These are phyloP conservation scores for Barnettozyma vustinii DNA, from an alignment of 805 yeast genomes.

Conservation along the genomic window DNA sequence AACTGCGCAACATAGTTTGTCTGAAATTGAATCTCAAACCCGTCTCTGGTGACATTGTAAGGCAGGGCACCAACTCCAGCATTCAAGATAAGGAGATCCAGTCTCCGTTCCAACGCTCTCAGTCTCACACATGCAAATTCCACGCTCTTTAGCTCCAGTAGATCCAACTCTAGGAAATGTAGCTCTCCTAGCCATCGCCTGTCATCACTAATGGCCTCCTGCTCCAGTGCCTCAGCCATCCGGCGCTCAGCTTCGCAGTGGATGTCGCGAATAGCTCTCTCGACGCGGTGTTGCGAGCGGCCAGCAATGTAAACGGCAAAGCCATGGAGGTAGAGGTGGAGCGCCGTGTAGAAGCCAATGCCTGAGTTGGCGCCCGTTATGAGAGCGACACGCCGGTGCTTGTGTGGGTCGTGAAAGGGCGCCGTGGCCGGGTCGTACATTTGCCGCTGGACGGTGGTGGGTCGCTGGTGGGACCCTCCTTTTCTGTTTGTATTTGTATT, in stretches of 20 bases:
- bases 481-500: no score
- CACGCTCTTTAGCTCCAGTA: conserved; percentile 38
- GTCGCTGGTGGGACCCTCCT: not conserved
- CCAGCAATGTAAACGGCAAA: conserved; percentile 72
- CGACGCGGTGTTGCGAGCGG: conserved; percentile 50
- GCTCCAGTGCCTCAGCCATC: conserved; percentile 3
- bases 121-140: conserved; percentile 45
- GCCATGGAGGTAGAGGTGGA: conserved; percentile 77
- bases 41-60: conserved; percentile 54
- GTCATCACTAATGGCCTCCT: conserved; percentile 10
- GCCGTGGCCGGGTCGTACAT: conserved; percentile 10
- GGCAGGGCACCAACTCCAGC: conserved; percentile 85
- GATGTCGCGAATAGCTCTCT: conserved; percentile 51
- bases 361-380: conserved; percentile 84
- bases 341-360: conserved; percentile 69
- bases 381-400: conserved; percentile 56
- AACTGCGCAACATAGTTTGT: conserved; percentile 76
- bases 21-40: conserved; percentile 75
- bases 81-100: conserved; percentile 66
- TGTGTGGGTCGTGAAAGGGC: conserved; percentile 56
- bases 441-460: not conserved
- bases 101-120: conserved; percentile 36
- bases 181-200: conserved; percentile 43
- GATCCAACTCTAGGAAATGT: conserved; percentile 48
- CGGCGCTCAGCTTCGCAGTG: conserved; percentile 42